Percentiles rank a stretch among this genome's conserved stretches.
Evolutionary conservation across 2,329 filamentous ascomycete genomes (phyloP).

Genomic region (Colletotrichum graminicola): DNA sequence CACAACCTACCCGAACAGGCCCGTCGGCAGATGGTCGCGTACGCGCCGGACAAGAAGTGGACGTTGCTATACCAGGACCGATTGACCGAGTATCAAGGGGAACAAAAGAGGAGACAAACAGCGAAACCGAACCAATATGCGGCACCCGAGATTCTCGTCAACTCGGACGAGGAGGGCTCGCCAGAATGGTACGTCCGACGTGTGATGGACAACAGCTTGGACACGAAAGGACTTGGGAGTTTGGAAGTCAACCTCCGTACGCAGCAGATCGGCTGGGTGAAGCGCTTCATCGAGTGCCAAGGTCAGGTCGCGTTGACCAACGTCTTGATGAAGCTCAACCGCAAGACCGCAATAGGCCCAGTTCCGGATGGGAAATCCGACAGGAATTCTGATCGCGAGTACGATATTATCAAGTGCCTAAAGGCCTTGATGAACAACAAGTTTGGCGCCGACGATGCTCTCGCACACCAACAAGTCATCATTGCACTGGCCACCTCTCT

Average conservation of each 20-base stretch:
- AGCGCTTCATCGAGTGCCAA: constrained; percentile 95
- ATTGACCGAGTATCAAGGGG: constrained; percentile 91
- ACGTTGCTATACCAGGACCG: constrained; percentile 95
- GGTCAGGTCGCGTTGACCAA: constrained; percentile 97
- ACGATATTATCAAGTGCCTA: constrained; percentile 97
- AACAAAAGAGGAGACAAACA: constrained; percentile 87
- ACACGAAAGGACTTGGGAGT: constrained; percentile 90
- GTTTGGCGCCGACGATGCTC: constrained; percentile 95
- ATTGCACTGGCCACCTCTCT: constrained; percentile 88
- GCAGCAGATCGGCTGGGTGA: constrained; percentile 98
- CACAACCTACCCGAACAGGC: constrained; percentile 97
- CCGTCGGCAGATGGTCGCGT: constrained; percentile 93
- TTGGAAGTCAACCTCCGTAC: constrained; percentile 94
- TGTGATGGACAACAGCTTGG: constrained; percentile 95
- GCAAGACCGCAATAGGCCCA: constrained; percentile 82
- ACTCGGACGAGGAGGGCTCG: constrained; percentile 93
- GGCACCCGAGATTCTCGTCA: constrained; percentile 76
- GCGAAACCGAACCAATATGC: constrained; percentile 76
- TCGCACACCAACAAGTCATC: constrained; percentile 90
- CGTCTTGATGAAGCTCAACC: constrained; percentile 92
- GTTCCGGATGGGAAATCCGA: constrained; percentile 70
- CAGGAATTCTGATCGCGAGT: constrained; percentile 89
- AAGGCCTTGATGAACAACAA: constrained; percentile 99
- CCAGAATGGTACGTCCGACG: constrained; percentile 98
- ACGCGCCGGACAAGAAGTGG: constrained; percentile 96